Conservation (phyloP, 768 basidiomycete species). For the Mycena indigotica region DNA sequence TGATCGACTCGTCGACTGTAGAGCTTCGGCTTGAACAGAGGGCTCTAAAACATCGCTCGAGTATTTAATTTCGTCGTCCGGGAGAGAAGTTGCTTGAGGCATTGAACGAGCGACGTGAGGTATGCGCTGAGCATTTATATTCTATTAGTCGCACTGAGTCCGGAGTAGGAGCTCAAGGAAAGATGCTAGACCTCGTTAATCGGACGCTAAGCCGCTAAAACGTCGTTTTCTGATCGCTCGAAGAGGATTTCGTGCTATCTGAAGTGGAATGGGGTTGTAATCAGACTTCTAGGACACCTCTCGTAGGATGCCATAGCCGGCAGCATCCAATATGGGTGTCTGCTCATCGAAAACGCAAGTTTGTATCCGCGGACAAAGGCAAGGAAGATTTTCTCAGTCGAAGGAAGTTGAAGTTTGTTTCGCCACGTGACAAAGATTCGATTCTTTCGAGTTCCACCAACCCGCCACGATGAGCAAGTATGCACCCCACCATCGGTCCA, state of each 20-base stretch:
- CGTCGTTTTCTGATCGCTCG: not conserved
- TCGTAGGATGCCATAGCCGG: too few relatives aligned
- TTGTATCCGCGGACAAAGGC: too few relatives aligned
- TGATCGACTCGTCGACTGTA: slow-evolving; percentile 9
- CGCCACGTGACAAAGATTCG: too few relatives aligned
- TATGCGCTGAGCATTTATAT: not conserved
- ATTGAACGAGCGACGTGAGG: not conserved
- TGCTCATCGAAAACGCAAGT: too few relatives aligned
- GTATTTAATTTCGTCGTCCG: not conserved
- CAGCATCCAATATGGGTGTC: too few relatives aligned
- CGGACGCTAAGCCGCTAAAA: not conserved
- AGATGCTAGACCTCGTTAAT: not conserved
- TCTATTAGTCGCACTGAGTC: not conserved
- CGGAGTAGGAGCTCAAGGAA: not conserved
- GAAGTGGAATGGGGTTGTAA: too few relatives aligned
- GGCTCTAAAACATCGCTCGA: not conserved
- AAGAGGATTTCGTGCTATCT: not conserved
- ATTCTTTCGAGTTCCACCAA: too few relatives aligned
- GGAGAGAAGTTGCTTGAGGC: not conserved
- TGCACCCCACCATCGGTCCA: slow-evolving; percentile 68
- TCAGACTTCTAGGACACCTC: too few relatives aligned
- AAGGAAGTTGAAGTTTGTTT: too few relatives aligned
- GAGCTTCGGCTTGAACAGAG: not conserved
- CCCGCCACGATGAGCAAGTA: slow-evolving; percentile 79
- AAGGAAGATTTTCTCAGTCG: too few relatives aligned